Evolutionary conservation across 768 basidiomycete genomes (phyloP).

Genomic region (Lactarius hengduanensis): DNA sequence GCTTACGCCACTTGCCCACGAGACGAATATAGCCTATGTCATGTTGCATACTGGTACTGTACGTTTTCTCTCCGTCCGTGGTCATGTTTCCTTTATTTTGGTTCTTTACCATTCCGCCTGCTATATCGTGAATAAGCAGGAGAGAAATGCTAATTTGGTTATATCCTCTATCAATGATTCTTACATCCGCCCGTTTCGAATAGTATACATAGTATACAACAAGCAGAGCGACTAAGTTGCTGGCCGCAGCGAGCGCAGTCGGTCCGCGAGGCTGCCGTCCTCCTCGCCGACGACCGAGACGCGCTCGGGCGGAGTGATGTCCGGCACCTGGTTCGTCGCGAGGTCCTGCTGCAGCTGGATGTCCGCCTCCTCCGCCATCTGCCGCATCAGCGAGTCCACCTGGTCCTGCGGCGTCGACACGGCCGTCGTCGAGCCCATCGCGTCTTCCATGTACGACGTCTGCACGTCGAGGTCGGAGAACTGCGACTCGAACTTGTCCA

Average conservation of each 20-base stretch:
- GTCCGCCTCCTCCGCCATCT: slow-evolving; percentile 96
- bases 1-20: background rate
- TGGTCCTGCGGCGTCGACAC: slow-evolving; percentile 96
- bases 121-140: background rate
- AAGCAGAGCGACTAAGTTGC: slow-evolving; percentile 45
- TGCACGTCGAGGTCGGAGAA: slow-evolving; percentile 98
- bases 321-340: slow-evolving; percentile 64
- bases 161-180: background rate
- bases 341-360: slow-evolving; percentile 94
- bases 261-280: slow-evolving; percentile 78
- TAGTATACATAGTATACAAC: slow-evolving; percentile 2
- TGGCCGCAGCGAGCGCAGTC: slow-evolving; percentile 85
- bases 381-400: slow-evolving; percentile 86
- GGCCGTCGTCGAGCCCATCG: slow-evolving; percentile 92
- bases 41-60: slow-evolving; percentile 1
- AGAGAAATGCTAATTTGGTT: background rate
- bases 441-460: slow-evolving; percentile 96
- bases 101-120: background rate
- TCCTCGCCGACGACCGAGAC: slow-evolving; percentile 56
- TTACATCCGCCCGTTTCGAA: background rate
- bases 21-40: slow-evolving; percentile 1
- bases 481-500: slow-evolving; percentile 98
- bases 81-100: background rate
- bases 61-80: background rate
- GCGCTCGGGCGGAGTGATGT: slow-evolving; percentile 50